Evolutionary conservation across 2,329 filamentous ascomycete species (phyloP), one percentile per base, ranked within the genome.

Genomic region (Fusarium clavum): DNA sequence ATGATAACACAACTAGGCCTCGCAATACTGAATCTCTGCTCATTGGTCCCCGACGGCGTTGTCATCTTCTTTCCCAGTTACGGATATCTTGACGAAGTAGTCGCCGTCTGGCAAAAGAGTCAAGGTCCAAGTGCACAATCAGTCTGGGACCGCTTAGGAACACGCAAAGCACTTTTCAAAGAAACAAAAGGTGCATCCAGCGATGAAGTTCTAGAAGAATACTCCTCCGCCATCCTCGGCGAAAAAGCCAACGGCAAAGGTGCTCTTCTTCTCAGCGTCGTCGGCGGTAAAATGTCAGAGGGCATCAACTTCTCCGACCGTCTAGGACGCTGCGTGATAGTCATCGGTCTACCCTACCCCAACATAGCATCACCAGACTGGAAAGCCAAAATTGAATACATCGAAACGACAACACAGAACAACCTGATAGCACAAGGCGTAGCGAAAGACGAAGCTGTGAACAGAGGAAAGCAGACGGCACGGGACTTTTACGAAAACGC

Each of bases 11-110:
- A 94, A 59, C 87, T 98, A 1, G 96, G 94, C 0, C 80, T 88
- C 29, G 87, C 92, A 0, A 83, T 99, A 10, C 78, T 94, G 3
- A 90, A 91, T 54, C 84, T 96, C 8, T 92, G 92, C 73, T 85
- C 87, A 9, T 83, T 89, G 7, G 92, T 98, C 1, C 94, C 94
- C 0, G 94, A 98, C 72, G 96, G 96, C 4, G 88, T 98, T 2
- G 94, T 99, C 1, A 90, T 94, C 0, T 99, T 99, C 83, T 98
- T 99, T 73, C 94, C 96, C 2, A 97, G 94, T 79, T 98, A 99
- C 78, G 88, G 92, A 12, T 98, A 97, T 78, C 87, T 99, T 0
- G 90, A 94, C 51, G 88, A 90, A 48, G 93, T 97, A 9, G 82
- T 91, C 9, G 77, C 80, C 4, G 81, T 82, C 0, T 94, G 92